A percentile compares a stretch with the other conserved stretches of the same genome.
phyloP scores from a whole-genome alignment of 106 monocot genomes.

The Ottelia alismoides region DNA sequence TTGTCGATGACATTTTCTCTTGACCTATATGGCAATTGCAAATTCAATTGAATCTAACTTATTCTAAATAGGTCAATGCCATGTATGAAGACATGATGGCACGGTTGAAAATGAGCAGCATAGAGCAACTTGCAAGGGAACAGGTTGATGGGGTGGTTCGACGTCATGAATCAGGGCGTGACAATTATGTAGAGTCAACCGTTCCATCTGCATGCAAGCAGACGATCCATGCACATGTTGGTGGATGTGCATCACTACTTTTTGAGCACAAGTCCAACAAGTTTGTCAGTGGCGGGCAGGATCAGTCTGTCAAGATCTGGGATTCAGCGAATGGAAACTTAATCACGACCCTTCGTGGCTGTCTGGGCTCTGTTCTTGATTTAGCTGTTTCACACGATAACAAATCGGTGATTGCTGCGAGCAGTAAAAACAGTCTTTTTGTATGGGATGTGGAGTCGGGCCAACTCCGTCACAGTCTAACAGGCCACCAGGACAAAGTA shows the following conservation, averaged over 20 bases:
- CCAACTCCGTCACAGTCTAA: slow-evolving; percentile 51
- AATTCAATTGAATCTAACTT: too few relatives aligned
- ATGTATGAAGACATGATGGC: slow-evolving; percentile 79
- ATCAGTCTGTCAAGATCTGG: slow-evolving; percentile 64
- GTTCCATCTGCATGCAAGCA: slow-evolving; percentile 47
- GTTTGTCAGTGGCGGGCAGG: slow-evolving; percentile 66
- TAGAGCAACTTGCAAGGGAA: slow-evolving; percentile 61
- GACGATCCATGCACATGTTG: slow-evolving; percentile 54
- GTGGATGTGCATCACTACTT: slow-evolving; percentile 60
- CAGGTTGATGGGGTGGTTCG: slow-evolving; percentile 80
- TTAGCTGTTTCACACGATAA: slow-evolving; percentile 60
- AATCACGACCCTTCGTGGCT: slow-evolving; percentile 36
- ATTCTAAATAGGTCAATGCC: slow-evolving; percentile 54
- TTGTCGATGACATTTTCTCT: too few relatives aligned
- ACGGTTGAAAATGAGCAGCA: slow-evolving; percentile 30
- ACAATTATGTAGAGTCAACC: slow-evolving; percentile 16
- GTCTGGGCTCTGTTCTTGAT: slow-evolving; percentile 67
- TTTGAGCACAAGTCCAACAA: slow-evolving; percentile 51
- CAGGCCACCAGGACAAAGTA: slow-evolving; percentile 65
- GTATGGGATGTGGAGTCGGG: slow-evolving; percentile 48
- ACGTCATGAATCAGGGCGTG: too few relatives aligned
- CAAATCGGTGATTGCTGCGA: slow-evolving; percentile 56
- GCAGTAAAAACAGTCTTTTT: slow-evolving; percentile 53
- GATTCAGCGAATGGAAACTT: slow-evolving; percentile 33
- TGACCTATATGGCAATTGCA: too few relatives aligned